Evolutionary conservation across 2,329 filamentous ascomycete genomes (phyloP), one percentile per base, ranked within the genome.

Genomic region (Cytospora piceicola): DNA sequence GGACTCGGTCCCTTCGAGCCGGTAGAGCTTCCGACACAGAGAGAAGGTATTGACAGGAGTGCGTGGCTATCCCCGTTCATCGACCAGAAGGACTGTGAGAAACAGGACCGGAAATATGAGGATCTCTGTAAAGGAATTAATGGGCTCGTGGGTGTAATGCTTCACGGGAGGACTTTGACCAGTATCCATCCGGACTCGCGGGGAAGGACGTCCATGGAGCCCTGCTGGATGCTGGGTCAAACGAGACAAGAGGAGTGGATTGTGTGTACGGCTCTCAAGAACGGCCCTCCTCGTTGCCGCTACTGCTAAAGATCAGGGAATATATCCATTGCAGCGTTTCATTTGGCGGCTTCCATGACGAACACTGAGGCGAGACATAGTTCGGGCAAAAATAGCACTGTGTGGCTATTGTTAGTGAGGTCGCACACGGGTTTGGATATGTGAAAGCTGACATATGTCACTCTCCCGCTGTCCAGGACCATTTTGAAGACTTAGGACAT

Each of bases 1-100:
- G 61, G 61, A 29, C 39, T 63, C 4, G 61, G 61, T 20, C 54
- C 61, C 14, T 29, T 71, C 22, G 29, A 29, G 5, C 54, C 61
- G 14, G 30, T 24, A 15, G 2, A 4, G 54, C 39, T 63, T 29
- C 54, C 61, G 4, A 42, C 54, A 11, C 17, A 17, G 15, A 17
- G 5, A 12, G 61, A 42, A 15, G 54, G 39, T 12, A 2, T 0
- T 22, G 30, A 6, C 1, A 52, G 42, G 54, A 30, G 8, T 29
- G n/a, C 9, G 3, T 17, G 29, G 54, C 30, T 53, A 14, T 58
- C 42, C 20, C 9, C 14, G 11, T 29, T 29, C 5, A 9, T 9
- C 11, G 4, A 12, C 24, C 20, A 0, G 22, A 20, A 17, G 15
- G 39, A 53, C 4, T 34, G 20, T 20, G 42, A 52, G 24, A 29